Base-by-base conservation (phyloP, 2,329 filamentous ascomycete genomes). In the Sporothrix luriei region DNA sequence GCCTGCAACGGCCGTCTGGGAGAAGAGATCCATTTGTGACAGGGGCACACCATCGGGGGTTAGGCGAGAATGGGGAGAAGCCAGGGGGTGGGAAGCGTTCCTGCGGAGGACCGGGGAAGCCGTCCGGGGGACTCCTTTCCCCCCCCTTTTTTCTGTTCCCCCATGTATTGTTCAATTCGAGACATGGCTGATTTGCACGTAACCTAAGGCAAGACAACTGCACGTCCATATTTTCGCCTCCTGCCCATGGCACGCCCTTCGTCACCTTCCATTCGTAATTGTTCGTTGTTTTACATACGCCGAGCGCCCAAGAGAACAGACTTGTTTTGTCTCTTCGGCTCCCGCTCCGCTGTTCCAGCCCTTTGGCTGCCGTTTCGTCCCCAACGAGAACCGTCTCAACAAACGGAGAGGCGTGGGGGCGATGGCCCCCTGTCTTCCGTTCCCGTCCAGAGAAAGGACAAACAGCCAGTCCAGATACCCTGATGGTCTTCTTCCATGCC, bases 61-160 rank as follows among this genome's bases (percentile, higher is more conserved):
- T 62, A 62, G 59, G 59, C 59, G 40, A 62, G 59, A 46, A 62
- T 61, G 55, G 55, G 55, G 49, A 26, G 16, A 62, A 26, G n/a
- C 24, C 14, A 62, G 40, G 59, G 7, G 11, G 33, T 40, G 33
- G 21, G 38, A 43, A 14, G 19, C 29, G 29, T 40, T 21, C 4
- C 7, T 59, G 55, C 55, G 55, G 55, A 61, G 55, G 55, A 61
- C 55, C 55, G 55, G 55, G 55, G 55, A 57, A 19, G n/a, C 55
- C 43, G 55, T 61, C 55, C 55, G 55, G 33, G 55, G n/a, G 38
- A 13, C 55, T 38, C 19, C 24, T 29, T 10, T 19, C 6, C 51
- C 51, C 51, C 51, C 51, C 14, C 29, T 19, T 26, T 55, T 54
- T 33, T 57, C 7, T 57, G 21, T 26, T 54, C 51, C 49, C 21